Evolutionary conservation across 345 rosid species (phyloP), one percentile per base, ranked within the genome.

Genomic region (Acer yangbiense): DNA sequence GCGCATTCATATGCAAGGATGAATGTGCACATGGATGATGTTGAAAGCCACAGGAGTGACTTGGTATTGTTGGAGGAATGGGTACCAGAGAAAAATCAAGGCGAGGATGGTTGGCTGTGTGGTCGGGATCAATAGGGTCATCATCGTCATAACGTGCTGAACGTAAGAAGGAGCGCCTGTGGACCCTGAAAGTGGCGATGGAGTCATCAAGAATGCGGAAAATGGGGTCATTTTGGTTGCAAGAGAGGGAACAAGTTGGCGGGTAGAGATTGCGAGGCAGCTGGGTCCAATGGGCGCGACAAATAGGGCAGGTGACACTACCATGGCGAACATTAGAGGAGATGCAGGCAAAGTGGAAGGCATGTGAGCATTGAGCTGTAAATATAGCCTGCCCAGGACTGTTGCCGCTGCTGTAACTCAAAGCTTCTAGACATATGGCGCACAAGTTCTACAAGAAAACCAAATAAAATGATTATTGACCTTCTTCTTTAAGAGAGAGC

Each of bases 281-380:
- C 82, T 89, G 97, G 48, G 97, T 92, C 97, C 98, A 94, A 76
- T 87, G 92, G 44, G 98, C 93, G 44, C 98, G 95, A 75, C 98
- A 94, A 77, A 94, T 88, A 17, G 97, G 98, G 82, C 98, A 94
- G 82, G 93, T 92, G 63, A 92, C 86, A 67, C 88, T 94, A 35
- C 98, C 98, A 71, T 94, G 97, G 74, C 93, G 95, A 39, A 94
- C 97, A 76, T 94, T 94, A 70, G 98, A 88, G 78, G 97, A 83
- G 69, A 94, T 92, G 88, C 98, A 94, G 58, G 85, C 84, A 48
- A 87, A 90, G 75, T 94, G 98, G 84, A 94, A 94, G 2, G 97
- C 77, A 61, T 94, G 98, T 76, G 93, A 92, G 87, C 98, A 94
- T 32, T 94, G 97, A 16, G 95, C 98, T 17, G 94, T 94, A 83